Base-by-base conservation (phyloP, 1,139 yeast genomes). In the Kodamaea anthophila region DNA sequence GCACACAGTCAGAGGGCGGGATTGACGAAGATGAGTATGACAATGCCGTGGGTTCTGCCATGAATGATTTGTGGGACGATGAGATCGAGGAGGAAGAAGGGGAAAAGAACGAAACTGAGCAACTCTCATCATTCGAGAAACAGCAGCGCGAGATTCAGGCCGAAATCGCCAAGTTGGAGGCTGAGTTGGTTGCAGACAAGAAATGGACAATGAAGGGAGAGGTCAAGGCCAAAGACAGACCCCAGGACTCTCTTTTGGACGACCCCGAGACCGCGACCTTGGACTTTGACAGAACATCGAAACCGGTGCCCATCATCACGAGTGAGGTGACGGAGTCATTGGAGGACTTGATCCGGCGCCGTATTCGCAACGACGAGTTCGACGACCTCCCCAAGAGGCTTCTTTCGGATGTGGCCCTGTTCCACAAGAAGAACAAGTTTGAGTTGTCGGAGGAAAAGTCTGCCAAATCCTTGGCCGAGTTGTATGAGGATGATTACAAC, bases 161-260 rank as follows among this genome's bases (percentile, higher is more conserved):
- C 24, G 94, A 91, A 55, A 91, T 91, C 38, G 73, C 72, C 22
- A 68, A 73, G 43, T 65, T 87, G 31, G 98, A 91, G 57, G 75
- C 77, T 21, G 97, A 88, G 50, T 79, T 93, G 16, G 78, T 91
- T 15, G 91, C 87, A 2, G 91, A 83, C 38, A 91, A 91, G 62
- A 79, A 79, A 47, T 91, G 98, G 98, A 78, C 94, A 6, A 70
- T 88, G 70, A 82, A 79, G 50, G 98, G 98, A 55, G 98, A 91
- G 58, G 87, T 86, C 2, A 71, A 74, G 31, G 84, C 88, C 1
- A 74, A 70, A 39, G 85, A 81, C 42, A 73, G 98, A 49, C 95
- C 95, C 4, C 64, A 67, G 29, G 96, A 91, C 56, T 81, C 97
- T 1, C 63, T 91, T 21, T 50, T 66, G 36, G 66, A 61, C 34